Evolutionary conservation across 208 protist genomes (phyloP), one percentile per base, ranked within the genome.

Genomic region (Strigomonas oncopelti): DNA sequence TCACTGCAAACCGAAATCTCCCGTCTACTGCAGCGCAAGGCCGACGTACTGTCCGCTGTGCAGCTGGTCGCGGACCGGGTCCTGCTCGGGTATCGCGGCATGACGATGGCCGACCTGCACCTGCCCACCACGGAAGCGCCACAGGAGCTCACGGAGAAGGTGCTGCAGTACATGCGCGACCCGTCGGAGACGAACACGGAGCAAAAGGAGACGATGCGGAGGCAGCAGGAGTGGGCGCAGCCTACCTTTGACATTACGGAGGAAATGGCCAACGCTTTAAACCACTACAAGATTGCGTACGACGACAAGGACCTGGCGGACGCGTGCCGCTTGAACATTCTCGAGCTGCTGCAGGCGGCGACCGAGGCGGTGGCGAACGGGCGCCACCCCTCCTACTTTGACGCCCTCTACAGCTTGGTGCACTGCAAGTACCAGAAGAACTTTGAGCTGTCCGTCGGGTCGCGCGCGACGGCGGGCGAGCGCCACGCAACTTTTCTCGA

Each of bases 101-200:
- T 94, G 5, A 73, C 75, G 0, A 86, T 94, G 79, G 68, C 65
- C 11, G 72, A 90, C 28, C 74, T 94, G 55, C 63, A 73, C 20
- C 75, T 91, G 31, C 85, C 85, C 16, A 85, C 56, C 0, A 67
- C 74, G 29, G 76, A 70, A 25, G 88, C 76, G 0, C 84, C 85
- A 14, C 48, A 64, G 0, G 73, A 84, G 28, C 74, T 88, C 0
- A 83, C 90, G 73, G 61, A 71, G 14, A 62, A 79, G 58, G 88
- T 94, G 18, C 55, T 89, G 27, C 31, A 75, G 20, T 90, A 85
- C 60, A 88, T 94, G 66, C 83, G 84, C 36, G 85, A 88, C 31
- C 84, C 79, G 14, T 57, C 34, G 14, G 52, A 66, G 38, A 61
- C 52, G 20, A 22, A 67, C 9, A 55, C 25, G 9, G 32, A 51